Percentiles rank a stretch among this genome's conserved stretches.
These are phyloP conservation scores for Capniomyces stellatus DNA, from an alignment of 371 early-diverging fungal species.

Conservation along the genomic window DNA sequence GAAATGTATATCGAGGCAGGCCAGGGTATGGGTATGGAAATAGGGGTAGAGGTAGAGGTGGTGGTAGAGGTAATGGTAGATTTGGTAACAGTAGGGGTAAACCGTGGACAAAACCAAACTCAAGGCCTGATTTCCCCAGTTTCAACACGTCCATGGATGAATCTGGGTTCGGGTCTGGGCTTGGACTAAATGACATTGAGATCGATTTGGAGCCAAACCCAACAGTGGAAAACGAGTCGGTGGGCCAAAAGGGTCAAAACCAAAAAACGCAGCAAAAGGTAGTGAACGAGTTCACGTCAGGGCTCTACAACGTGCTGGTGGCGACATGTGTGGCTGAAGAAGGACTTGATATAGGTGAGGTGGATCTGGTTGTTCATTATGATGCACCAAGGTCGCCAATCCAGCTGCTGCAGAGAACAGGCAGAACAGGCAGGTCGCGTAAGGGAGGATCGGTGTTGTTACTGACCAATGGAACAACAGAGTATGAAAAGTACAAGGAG, in stretches of 20 bases:
- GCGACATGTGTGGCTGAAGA: conserved; percentile 92
- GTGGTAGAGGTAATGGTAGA: conserved; percentile 1
- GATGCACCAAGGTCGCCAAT: conserved; percentile 57
- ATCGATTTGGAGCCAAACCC: conserved; percentile 3
- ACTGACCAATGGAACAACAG: conserved; percentile 53
- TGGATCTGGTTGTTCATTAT: conserved; percentile 83
- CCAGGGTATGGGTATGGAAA: conserved; percentile 2
- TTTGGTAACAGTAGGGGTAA: conserved; percentile 5
- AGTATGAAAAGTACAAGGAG: conserved; percentile 44
- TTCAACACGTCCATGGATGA: too few relatives aligned
- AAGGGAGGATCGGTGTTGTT: conserved; percentile 64
- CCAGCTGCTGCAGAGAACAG: conserved; percentile 77
- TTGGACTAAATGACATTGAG: background rate
- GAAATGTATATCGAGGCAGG: conserved; percentile 2
- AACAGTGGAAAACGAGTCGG: conserved; percentile 3
- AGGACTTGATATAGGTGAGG: conserved; percentile 92
- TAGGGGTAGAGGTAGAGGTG: conserved; percentile 9
- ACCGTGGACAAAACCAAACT: conserved; percentile 2
- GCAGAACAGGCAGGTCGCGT: conserved; percentile 85
- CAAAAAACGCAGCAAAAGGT: conserved; percentile 72
- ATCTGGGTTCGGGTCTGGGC: background rate
- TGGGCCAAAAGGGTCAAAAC: conserved; percentile 33
- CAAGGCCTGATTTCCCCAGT: too few relatives aligned
- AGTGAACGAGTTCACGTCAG: conserved; percentile 42
- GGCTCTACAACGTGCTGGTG: conserved; percentile 66